Conservation (phyloP, 1,284 basidiomycete species). For the Ustilago curta region DNA sequence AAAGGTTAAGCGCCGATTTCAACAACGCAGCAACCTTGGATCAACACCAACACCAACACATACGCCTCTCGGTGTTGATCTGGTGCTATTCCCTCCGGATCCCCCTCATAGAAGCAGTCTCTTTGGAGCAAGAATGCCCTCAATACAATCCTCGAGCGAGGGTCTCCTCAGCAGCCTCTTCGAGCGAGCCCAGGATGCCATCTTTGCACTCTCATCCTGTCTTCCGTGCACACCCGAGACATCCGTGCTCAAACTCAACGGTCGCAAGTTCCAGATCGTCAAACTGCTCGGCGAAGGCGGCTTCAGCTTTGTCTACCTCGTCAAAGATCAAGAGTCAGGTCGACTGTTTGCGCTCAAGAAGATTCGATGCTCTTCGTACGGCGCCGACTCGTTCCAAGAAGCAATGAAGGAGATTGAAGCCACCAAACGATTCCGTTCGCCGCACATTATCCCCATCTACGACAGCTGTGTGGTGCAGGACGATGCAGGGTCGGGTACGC, state of each 20-base stretch:
- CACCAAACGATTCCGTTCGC: conserved; percentile 67
- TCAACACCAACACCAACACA: conserved; percentile 12
- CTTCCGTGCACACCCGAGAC: conserved; percentile 54
- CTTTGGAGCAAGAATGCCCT: conserved; percentile 23
- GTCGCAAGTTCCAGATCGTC: conserved; percentile 61
- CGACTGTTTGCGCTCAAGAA: conserved; percentile 68
- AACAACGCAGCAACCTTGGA: neutral
- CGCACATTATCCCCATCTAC: conserved; percentile 65
- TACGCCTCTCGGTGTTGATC: conserved; percentile 26
- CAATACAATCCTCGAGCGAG: conserved; percentile 28
- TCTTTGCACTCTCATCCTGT: conserved; percentile 57
- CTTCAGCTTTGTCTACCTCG: conserved; percentile 68
- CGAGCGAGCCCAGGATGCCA: conserved; percentile 55
- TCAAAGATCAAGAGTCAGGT: conserved; percentile 62
- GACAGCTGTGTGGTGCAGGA: conserved; percentile 68
- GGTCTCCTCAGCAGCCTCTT: conserved; percentile 36
- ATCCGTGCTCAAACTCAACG: conserved; percentile 61
- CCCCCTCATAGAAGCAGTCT: no score
- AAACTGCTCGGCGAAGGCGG: conserved; percentile 68
- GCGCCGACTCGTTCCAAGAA: conserved; percentile 63
- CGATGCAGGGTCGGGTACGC: conserved; percentile 41
- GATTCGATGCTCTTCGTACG: conserved; percentile 67
- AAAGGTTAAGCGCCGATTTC: neutral
- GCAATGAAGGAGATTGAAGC: conserved; percentile 69
- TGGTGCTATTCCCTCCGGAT: neutral